Percentiles rank a stretch among this genome's conserved stretches.
Conservation (phyloP, 139 green algal species). For the Spirogloea muscicola region DNA sequence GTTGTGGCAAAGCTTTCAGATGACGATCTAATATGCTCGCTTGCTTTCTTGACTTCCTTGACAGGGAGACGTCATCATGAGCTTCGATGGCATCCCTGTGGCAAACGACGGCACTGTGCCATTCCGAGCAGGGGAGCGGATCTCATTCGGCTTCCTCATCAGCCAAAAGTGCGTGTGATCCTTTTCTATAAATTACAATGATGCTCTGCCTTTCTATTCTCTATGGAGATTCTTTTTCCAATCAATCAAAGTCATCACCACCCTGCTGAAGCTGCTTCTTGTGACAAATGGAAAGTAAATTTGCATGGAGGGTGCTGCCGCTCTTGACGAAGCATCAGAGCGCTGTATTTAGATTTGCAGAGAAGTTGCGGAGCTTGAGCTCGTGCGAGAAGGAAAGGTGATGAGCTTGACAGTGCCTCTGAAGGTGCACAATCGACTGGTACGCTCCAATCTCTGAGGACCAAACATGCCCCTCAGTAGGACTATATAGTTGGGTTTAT, state of each 20-base stretch:
- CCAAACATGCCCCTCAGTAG: too few relatives aligned
- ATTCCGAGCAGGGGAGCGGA: slow-evolving; percentile 88
- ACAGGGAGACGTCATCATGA: slow-evolving; percentile 77
- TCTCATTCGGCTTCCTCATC: slow-evolving; percentile 92
- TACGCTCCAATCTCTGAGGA: not conserved
- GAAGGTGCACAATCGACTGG: not conserved
- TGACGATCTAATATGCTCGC: too few relatives aligned
- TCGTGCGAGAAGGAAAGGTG: slow-evolving; percentile 64
- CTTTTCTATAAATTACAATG: not conserved
- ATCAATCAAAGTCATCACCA: too few relatives aligned
- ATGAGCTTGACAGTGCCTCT: slow-evolving; percentile 29
- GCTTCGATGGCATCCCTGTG: slow-evolving; percentile 81
- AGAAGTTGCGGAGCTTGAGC: slow-evolving; percentile 64
- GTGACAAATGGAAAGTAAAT: too few relatives aligned
- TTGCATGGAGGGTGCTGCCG: too few relatives aligned
- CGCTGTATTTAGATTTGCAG: slow-evolving; percentile 33
- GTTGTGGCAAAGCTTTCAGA: too few relatives aligned
- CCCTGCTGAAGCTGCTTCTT: too few relatives aligned
- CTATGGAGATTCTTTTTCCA: too few relatives aligned
- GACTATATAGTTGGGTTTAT: too few relatives aligned
- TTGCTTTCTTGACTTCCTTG: too few relatives aligned
- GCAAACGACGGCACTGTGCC: slow-evolving; percentile 92
- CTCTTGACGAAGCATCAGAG: too few relatives aligned
- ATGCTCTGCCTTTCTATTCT: not conserved
- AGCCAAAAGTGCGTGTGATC: slow-evolving; percentile 86